Conservation (phyloP, 257 asterid species). For the Gynochthodes officinalis region DNA sequence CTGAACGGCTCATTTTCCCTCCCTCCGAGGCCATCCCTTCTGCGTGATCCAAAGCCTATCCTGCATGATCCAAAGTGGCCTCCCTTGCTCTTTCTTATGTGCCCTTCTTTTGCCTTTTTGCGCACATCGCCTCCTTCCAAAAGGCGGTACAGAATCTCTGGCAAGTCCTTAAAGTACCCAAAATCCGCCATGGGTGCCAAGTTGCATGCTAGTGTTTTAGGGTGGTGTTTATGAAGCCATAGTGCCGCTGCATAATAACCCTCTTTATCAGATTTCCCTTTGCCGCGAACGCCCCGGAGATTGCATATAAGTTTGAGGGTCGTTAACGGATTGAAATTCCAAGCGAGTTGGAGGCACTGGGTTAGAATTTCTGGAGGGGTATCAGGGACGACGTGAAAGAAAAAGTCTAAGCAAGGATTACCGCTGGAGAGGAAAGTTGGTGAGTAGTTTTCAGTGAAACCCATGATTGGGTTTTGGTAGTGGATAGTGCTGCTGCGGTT, state of each 20-base stretch:
- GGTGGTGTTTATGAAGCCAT: constrained; percentile 47
- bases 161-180: constrained; percentile 58
- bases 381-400: constrained; percentile 62
- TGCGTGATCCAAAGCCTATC: neutral
- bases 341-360: constrained; percentile 21
- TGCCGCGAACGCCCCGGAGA: constrained; percentile 49
- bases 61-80: neutral
- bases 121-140: constrained; percentile 49
- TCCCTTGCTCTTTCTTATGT: constrained; percentile 7
- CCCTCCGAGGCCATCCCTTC: neutral
- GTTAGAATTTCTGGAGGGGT: constrained; percentile 10
- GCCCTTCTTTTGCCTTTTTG: constrained; percentile 5
- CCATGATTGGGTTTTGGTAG: constrained; percentile 14
- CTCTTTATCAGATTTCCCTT: constrained; percentile 56
- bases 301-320: constrained; percentile 55
- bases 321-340: constrained; percentile 43
- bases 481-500: neutral
- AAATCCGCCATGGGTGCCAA: constrained; percentile 35
- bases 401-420: constrained; percentile 56
- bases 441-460: constrained; percentile 40
- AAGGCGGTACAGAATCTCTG: constrained; percentile 45
- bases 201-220: constrained; percentile 51
- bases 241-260: constrained; percentile 47
- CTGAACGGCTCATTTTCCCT: constrained; percentile 8
- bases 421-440: constrained; percentile 44